Percentiles rank a stretch among this genome's conserved stretches.
Evolutionary conservation across 176 grass and related monocot species (phyloP).

Genomic region (Lolium rigidum): DNA sequence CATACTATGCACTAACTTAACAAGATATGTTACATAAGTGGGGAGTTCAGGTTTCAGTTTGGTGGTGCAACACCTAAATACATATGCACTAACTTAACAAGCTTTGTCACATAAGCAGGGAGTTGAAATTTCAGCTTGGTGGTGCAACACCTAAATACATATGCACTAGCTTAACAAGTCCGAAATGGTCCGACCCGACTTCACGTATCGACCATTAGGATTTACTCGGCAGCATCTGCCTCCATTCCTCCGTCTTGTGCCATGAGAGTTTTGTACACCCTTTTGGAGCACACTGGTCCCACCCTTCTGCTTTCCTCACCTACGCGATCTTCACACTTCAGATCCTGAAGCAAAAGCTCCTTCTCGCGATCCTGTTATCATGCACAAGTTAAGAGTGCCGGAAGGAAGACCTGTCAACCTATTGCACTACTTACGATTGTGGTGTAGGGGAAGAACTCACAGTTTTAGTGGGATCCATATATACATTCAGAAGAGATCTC

Average conservation of each 20-base stretch:
- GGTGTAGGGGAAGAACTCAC: constrained; percentile 48
- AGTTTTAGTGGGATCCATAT: constrained; percentile 80
- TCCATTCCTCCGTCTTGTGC: constrained; percentile 56
- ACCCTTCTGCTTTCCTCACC: constrained; percentile 64
- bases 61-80: not conserved
- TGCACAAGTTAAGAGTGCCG: constrained; percentile 20
- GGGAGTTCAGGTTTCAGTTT: constrained; percentile 24
- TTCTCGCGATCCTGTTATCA: constrained; percentile 69
- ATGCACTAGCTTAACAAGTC: not conserved
- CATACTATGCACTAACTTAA: not conserved
- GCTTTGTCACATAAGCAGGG: not conserved
- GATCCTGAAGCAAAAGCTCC: constrained; percentile 74
- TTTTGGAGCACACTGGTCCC: constrained; percentile 69
- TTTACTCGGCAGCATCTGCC: constrained; percentile 55
- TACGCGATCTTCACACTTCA: constrained; percentile 53
- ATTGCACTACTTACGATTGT: not conserved
- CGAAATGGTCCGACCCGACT: not conserved
- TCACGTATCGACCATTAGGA: not conserved
- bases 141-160: not conserved
- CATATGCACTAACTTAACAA: not conserved
- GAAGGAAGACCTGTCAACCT: not conserved
- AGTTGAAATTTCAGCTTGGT: constrained; percentile 29
- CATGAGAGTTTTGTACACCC: constrained; percentile 79
- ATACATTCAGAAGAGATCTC: constrained; percentile 81
- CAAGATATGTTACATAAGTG: not conserved